A percentile compares a stretch with the other conserved stretches of the same genome.
Evolutionary conservation across 164 flowering plant genomes (phyloP).

Genomic region (Hamamelis virginiana): DNA sequence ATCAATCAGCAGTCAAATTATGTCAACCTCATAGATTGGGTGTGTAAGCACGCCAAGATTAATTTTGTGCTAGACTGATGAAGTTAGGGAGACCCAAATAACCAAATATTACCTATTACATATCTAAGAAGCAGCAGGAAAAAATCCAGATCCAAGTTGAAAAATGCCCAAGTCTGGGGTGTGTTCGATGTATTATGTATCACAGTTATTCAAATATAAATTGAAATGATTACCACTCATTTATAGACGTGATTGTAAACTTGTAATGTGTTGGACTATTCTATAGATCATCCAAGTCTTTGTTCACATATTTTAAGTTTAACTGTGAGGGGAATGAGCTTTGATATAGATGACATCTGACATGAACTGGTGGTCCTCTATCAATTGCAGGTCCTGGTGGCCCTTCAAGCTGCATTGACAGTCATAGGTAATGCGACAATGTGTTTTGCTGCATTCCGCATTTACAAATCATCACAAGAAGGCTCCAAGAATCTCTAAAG

Average conservation of each 20-base stretch:
- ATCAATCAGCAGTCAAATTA: no score
- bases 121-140: no score
- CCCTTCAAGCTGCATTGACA: constrained; percentile 91
- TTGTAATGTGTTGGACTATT: not conserved
- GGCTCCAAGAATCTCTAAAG: constrained; percentile 35
- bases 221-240: no score
- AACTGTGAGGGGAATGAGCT: not conserved
- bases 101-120: no score
- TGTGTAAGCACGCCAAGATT: no score
- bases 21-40: no score
- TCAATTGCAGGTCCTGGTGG: constrained; percentile 70
- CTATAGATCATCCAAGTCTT: not conserved
- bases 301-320: not conserved
- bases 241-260: not conserved
- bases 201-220: no score
- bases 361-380: not conserved
- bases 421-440: constrained; percentile 86
- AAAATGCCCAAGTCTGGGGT: no score
- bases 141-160: no score
- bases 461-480: constrained; percentile 57
- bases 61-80: no score
- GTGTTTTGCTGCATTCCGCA: constrained; percentile 92
- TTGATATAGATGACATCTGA: not conserved
- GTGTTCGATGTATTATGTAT: no score
- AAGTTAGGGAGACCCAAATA: no score